Percentiles rank a stretch among this genome's conserved stretches.
Conservation (phyloP, 805 yeast genomes). For the Phaffomyces thermotolerans region DNA sequence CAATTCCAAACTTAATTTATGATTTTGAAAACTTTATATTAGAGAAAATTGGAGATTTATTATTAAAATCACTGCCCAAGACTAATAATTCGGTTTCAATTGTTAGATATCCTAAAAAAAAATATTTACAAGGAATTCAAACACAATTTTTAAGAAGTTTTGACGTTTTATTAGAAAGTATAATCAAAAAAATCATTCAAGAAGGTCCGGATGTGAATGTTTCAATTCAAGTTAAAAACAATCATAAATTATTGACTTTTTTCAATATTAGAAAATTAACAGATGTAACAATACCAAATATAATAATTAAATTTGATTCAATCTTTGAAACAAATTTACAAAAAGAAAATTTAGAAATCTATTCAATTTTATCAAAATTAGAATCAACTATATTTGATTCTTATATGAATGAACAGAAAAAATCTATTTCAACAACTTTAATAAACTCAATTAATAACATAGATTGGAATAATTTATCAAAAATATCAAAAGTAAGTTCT, state of each 20-base stretch:
- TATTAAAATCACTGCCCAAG: constrained; percentile 29
- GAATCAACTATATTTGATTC: constrained; percentile 48
- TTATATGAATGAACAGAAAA: constrained; percentile 43
- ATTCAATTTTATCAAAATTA: constrained; percentile 37
- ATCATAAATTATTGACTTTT: constrained; percentile 43
- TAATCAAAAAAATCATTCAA: constrained; percentile 33
- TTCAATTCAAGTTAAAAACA: constrained; percentile 27
- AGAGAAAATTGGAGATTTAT: constrained; percentile 25
- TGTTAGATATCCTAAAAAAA: constrained; percentile 30
- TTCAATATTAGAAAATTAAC: constrained; percentile 47
- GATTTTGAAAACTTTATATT: constrained; percentile 29
- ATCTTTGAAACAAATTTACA: constrained; percentile 40
- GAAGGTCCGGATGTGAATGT: constrained; percentile 25
- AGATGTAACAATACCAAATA: constrained; percentile 38
- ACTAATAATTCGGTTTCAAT: constrained; percentile 28
- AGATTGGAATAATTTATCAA: constrained; percentile 34
- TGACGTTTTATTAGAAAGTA: constrained; percentile 40
- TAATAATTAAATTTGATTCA: constrained; percentile 43
- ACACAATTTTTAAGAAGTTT: constrained; percentile 34
- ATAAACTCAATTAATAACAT: constrained; percentile 32
- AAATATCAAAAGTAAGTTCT: constrained; percentile 33
- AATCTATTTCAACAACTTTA: constrained; percentile 30
- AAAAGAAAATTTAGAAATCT: constrained; percentile 37
- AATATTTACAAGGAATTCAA: constrained; percentile 31
- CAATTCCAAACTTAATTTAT: constrained; percentile 29